These are phyloP conservation scores for Immersiporthe knoxdaviesiana DNA, from an alignment of 2,329 filamentous ascomycete genomes.

Conservation along the genomic window DNA sequence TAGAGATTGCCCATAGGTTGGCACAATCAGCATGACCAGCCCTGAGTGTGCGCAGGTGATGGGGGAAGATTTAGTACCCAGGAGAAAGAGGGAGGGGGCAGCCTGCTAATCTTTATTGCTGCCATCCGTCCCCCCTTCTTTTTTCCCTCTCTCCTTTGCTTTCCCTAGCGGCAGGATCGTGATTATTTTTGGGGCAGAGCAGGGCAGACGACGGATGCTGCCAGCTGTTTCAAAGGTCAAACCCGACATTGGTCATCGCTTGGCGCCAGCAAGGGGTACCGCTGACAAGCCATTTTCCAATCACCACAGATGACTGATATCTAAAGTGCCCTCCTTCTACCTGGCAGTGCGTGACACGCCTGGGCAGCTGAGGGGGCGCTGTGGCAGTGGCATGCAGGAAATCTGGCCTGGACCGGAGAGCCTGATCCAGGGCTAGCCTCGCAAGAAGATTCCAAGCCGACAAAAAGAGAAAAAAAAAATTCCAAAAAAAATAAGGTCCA, in stretches of 20 bases:
- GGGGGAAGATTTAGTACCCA: no score
- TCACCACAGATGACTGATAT: conserved; percentile 20
- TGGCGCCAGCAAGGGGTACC: conserved; percentile 20
- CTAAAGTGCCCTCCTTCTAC: background rate
- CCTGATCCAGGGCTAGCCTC: background rate
- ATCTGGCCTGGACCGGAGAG: background rate
- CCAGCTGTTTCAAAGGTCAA: conserved; percentile 28
- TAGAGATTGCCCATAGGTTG: background rate
- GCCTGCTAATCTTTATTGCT: background rate
- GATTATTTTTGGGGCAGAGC: conserved; percentile 21
- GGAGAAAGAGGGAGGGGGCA: background rate
- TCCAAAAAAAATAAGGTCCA: no score
- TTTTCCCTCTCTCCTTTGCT: background rate
- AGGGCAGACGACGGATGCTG: conserved; percentile 17
- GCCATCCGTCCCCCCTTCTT: background rate
- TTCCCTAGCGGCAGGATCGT: background rate
- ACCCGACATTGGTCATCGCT: conserved; percentile 25
- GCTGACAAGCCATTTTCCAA: conserved; percentile 17
- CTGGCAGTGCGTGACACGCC: background rate
- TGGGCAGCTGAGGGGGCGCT: background rate
- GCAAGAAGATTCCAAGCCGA: background rate
- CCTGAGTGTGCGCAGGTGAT: background rate
- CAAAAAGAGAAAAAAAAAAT: no score
- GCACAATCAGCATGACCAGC: background rate
- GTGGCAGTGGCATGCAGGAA: background rate